phyloP scores from a whole-genome alignment of 1,284 basidiomycete genomes.

The Blastosporella zonata region DNA sequence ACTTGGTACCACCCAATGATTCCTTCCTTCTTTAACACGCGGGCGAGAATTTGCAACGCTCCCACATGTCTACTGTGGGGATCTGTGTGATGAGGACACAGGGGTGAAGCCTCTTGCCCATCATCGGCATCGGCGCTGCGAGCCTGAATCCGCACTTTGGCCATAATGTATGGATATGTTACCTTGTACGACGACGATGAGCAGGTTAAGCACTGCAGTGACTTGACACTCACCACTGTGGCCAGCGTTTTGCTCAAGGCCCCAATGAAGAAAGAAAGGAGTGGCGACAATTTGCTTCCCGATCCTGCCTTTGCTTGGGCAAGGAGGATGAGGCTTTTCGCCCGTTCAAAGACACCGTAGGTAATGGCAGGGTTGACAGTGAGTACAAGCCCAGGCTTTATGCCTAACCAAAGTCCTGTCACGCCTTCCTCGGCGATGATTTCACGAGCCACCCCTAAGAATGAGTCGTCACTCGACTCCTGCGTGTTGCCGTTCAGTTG shows the following conservation, averaged over 20 bases:
- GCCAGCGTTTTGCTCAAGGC: conserved; percentile 95
- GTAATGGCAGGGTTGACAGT: conserved; percentile 99
- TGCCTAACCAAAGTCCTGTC: conserved; percentile 90
- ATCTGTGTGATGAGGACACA: conserved; percentile 36
- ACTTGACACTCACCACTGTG: conserved; percentile 70
- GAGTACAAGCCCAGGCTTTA: conserved; percentile 90
- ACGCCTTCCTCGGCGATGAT: conserved; percentile 93
- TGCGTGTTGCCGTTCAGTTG: conserved; percentile 25
- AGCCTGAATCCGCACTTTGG: conserved; percentile 96
- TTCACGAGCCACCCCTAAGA: conserved; percentile 78
- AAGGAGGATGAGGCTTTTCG: conserved; percentile 70
- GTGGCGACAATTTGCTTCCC: conserved; percentile 68
- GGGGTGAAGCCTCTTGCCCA: conserved; percentile 34
- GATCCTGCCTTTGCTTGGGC: conserved; percentile 49
- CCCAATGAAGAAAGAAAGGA: conserved; percentile 85
- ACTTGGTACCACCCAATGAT: conserved; percentile 96
- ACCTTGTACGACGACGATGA: conserved; percentile 48
- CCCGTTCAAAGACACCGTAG: conserved; percentile 92
- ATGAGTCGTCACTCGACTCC: conserved; percentile 56
- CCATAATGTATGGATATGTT: conserved; percentile 93
- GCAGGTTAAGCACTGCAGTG: background rate
- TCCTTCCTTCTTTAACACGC: conserved; percentile 76
- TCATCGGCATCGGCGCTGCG: conserved; percentile 56
- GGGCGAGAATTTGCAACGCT: conserved; percentile 73
- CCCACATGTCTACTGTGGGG: conserved; percentile 48